Evolutionary conservation across 495 filamentous ascomycete species (phyloP), one percentile per base, ranked within the genome.

Genomic region (Lentithecium fluviatile): DNA sequence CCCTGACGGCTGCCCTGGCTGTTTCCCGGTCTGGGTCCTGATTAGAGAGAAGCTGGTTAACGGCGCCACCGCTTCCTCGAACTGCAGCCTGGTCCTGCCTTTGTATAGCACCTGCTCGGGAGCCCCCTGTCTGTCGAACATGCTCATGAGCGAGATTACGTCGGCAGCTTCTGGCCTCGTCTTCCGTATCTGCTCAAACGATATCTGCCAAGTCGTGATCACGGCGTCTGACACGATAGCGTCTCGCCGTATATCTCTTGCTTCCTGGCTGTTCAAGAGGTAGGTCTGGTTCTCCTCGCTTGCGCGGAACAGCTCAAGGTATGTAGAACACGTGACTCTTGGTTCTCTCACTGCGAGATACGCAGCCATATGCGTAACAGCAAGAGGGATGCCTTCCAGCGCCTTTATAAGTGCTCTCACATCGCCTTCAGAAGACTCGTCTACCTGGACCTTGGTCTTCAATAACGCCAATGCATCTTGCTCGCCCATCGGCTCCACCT

Each of bases 321-420:
- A 58, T 1, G 23, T 51, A 7, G 56, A 58, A 5, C 49, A 7
- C 7, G 56, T 49, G 1, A 29, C 38, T 26, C 19, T 36, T 1
- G 65, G 45, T 20, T 34, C 61, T 42, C 48, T 20, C 29, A 23
- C 25, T 3, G 24, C 13, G 56, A 65, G 55, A 29, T 60, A 65
- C 10, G 62, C 56, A 10, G 56, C 50, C 1, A 56, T 56, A 25
- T 65, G 62, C 8, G 40, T 42, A 32, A 65, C 25, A 19, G 64
- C 59, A 42, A 67, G 64, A 26, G 64, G 59, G 7, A 67, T 63
- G 25, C 29, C 23, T 23, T 67, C 59, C 13, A 58, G 64, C 21
- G 53, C 54, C 21, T 32, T 20, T 0, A 56, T 36, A 23, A 67
- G 49, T 26, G 56, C 52, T 17, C 29, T 48, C 10, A 24, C 53